Evolutionary conservation across 2,329 filamentous ascomycete species (phyloP), one percentile per base, ranked within the genome.

Genomic region (Ilyonectria destructans): DNA sequence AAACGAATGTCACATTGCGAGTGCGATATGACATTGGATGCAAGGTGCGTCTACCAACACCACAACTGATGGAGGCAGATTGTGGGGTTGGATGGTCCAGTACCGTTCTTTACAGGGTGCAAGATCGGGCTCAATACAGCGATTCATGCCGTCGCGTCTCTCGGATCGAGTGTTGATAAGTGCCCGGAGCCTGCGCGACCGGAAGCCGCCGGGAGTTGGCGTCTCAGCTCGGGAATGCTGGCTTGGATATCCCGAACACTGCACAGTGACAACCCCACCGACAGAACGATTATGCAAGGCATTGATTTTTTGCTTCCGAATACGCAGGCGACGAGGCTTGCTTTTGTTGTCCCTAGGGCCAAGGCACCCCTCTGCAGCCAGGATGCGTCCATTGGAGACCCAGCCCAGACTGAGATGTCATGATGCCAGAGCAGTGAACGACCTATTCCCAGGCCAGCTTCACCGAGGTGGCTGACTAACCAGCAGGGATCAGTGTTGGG

Each of bases 401-500:
- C 17, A 43, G 40, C 40, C 15, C 40, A 43, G 8, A 8, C 15
- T 17, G 15, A 43, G 40, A 43, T 43, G 55, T 58, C 46, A 58
- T 58, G 62, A 56, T 43, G 51, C 43, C 12, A 40, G 29, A 59
- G 10, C 23, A 56, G 31, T 40, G 37, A 21, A 33, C 26, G 58
- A 57, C 51, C 71, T 69, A 73, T 67, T 59, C 71, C 70, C 35
- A 75, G 72, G 69, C 52, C 56, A 75, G 74, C 45, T 67, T 76
- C 74, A 76, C 74, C 74, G 74, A 76, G 64, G 58, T 69, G 56
- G 69, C 74, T 74, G 67, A 68, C 67, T 67, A 72, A 73, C 69
- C 58, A 6, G 51, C 33, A 65, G 48, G 62, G 64, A 60, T 61
- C 58, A 23, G 12, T 51, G 65, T 66, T 71, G 68, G 60, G 71